phyloP scores from a whole-genome alignment of 495 filamentous ascomycete genomes.

The Sphaerosporella brunnea region DNA sequence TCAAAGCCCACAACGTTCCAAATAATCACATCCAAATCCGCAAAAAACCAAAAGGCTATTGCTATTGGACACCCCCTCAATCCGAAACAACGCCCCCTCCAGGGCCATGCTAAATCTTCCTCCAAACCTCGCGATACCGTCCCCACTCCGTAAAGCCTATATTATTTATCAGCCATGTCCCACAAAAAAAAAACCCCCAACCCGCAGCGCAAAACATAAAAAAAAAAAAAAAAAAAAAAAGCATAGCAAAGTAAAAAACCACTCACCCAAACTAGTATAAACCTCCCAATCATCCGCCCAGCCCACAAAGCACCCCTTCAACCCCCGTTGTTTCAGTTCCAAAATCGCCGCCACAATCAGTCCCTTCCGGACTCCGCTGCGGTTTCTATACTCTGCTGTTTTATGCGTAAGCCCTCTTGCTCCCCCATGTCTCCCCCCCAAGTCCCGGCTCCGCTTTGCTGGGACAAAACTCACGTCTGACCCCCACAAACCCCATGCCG shows the following conservation, averaged over 20 bases:
- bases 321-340: conserved; percentile 27
- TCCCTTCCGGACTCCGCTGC: conserved; percentile 21
- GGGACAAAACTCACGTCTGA: conserved; percentile 36
- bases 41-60: too few species aligned
- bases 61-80: too few species aligned
- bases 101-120: conserved; percentile 13
- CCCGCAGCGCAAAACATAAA: too few species aligned
- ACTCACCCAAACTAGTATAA: conserved; percentile 26
- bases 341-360: conserved; percentile 26
- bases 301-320: conserved; percentile 28
- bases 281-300: conserved; percentile 26
- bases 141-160: conserved; percentile 30
- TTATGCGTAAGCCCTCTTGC: too few species aligned
- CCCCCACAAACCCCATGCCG: conserved; percentile 43
- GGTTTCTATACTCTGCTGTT: too few species aligned
- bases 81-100: neutral
- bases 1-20: too few species aligned
- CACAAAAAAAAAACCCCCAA: conserved; percentile 16
- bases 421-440: too few species aligned
- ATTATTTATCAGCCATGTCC: conserved; percentile 9
- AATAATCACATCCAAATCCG: too few species aligned
- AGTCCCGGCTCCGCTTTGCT: too few species aligned
- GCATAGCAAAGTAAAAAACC: too few species aligned
- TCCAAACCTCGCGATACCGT: conserved; percentile 30
- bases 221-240: too few species aligned